Conservation (phyloP, 345 rosid genomes). For the Hypericum perforatum region DNA sequence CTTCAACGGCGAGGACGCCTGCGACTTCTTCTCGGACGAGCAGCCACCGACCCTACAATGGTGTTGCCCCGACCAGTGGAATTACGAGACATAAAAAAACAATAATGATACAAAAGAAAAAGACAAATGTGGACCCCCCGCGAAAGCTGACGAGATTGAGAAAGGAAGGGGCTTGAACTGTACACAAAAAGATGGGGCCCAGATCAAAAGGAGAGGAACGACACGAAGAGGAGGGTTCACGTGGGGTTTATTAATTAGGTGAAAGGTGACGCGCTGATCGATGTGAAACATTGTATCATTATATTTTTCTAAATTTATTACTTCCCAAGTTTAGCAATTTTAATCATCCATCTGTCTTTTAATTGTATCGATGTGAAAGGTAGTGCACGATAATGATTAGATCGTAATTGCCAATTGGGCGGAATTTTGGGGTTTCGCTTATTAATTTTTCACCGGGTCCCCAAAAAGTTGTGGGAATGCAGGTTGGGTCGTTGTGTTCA, state of each 20-base stretch:
- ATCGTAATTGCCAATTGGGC: constrained; percentile 23
- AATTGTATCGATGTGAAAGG: too few species aligned
- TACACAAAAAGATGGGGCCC: background rate
- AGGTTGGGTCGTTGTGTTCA: too few species aligned
- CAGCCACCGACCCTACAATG: constrained; percentile 80
- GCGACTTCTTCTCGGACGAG: constrained; percentile 74
- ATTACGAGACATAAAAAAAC: background rate
- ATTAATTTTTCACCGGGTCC: too few species aligned
- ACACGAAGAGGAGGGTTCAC: constrained; percentile 9
- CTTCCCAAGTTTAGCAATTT: too few species aligned
- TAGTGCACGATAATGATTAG: constrained; percentile 45
- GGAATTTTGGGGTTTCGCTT: too few species aligned
- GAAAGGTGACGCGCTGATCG: constrained; percentile 19
- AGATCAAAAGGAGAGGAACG: background rate
- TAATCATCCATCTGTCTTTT: too few species aligned
- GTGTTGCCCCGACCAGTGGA: constrained; percentile 62
- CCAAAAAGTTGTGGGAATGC: too few species aligned
- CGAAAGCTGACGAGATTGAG: too few species aligned
- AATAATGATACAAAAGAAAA: background rate
- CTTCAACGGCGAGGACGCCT: constrained; percentile 65
- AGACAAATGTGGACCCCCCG: background rate
- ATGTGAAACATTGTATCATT: background rate
- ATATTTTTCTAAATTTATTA: too few species aligned
- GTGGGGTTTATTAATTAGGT: constrained; percentile 15
- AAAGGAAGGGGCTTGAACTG: background rate